phyloP scores from a whole-genome alignment of 1,284 basidiomycete species.

The Ustilago sp. region DNA sequence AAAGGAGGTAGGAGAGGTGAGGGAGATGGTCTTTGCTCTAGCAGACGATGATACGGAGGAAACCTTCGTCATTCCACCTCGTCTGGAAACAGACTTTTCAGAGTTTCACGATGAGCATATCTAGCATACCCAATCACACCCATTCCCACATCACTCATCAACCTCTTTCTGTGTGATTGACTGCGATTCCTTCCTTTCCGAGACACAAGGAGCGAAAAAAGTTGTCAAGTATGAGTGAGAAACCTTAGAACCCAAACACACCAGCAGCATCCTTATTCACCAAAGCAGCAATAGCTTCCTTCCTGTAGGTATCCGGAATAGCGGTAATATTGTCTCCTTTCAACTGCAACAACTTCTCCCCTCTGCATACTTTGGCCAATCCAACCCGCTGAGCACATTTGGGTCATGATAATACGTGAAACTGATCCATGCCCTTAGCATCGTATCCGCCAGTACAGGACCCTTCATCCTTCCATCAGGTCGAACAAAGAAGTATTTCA shows the following conservation, averaged over 20 bases:
- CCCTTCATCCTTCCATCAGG: slow-evolving; percentile 32
- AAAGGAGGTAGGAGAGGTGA: slow-evolving; percentile 3
- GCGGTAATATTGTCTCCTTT: slow-evolving; percentile 41
- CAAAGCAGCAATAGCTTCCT: slow-evolving; percentile 43
- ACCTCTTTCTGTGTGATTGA: background rate
- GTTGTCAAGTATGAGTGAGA: too few relatives aligned
- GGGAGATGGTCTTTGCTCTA: slow-evolving; percentile 16
- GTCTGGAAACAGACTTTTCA: slow-evolving; percentile 52
- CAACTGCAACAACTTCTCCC: slow-evolving; percentile 29
- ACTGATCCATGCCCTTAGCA: slow-evolving; percentile 35
- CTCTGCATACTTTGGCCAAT: slow-evolving; percentile 34
- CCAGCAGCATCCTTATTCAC: slow-evolving; percentile 18
- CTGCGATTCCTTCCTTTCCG: background rate
- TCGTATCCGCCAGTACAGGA: slow-evolving; percentile 26
- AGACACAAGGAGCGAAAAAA: background rate
- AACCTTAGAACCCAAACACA: slow-evolving; percentile 36
- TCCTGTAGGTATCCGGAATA: slow-evolving; percentile 39
- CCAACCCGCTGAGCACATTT: slow-evolving; percentile 14
- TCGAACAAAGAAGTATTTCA: slow-evolving; percentile 32
- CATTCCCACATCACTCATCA: background rate
- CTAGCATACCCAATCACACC: background rate
- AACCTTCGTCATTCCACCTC: slow-evolving; percentile 57
- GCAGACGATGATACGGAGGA: slow-evolving; percentile 54
- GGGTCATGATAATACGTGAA: slow-evolving; percentile 43
- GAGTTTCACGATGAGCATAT: slow-evolving; percentile 44